Evolutionary conservation across 1,139 yeast species (phyloP).

Genomic region (Diutina ranongensis): DNA sequence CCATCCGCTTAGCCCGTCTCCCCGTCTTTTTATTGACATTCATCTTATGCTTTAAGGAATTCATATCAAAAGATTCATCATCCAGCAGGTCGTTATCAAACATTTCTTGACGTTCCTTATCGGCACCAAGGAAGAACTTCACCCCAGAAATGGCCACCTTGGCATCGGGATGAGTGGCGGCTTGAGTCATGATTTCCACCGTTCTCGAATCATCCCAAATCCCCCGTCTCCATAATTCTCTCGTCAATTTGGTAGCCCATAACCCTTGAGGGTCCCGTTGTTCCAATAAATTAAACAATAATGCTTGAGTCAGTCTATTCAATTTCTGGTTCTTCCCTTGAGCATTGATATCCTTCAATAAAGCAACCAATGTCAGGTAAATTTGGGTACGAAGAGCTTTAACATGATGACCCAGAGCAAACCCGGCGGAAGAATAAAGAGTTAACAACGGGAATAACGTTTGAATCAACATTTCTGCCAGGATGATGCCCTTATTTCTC

Average conservation of each 20-base stretch:
- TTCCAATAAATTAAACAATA: slow-evolving; percentile 73
- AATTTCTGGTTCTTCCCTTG: slow-evolving; percentile 80
- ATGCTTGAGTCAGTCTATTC: slow-evolving; percentile 82
- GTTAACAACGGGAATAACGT: slow-evolving; percentile 77
- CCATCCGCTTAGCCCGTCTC: slow-evolving; percentile 70
- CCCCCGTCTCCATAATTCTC: slow-evolving; percentile 95
- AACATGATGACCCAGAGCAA: slow-evolving; percentile 47
- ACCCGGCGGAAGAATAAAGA: slow-evolving; percentile 30
- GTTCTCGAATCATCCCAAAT: slow-evolving; percentile 97
- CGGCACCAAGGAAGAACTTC: slow-evolving; percentile 86
- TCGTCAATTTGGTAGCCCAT: slow-evolving; percentile 92
- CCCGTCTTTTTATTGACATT: slow-evolving; percentile 73
- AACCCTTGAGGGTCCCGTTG: slow-evolving; percentile 73
- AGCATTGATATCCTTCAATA: slow-evolving; percentile 72
- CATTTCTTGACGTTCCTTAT: slow-evolving; percentile 84
- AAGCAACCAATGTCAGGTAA: slow-evolving; percentile 63
- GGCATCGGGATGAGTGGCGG: slow-evolving; percentile 76
- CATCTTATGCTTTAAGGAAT: slow-evolving; percentile 66
- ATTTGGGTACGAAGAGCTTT: slow-evolving; percentile 76
- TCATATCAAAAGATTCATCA: slow-evolving; percentile 62
- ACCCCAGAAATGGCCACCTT: slow-evolving; percentile 90
- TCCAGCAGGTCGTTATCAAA: slow-evolving; percentile 60
- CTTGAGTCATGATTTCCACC: slow-evolving; percentile 94
- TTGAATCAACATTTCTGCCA: slow-evolving; percentile 72
- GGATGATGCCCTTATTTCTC: slow-evolving; percentile 74